Percentiles rank a stretch among this genome's conserved stretches.
These are phyloP conservation scores for Pisolithus microcarpus DNA, from an alignment of 768 basidiomycete species.

Conservation along the genomic window DNA sequence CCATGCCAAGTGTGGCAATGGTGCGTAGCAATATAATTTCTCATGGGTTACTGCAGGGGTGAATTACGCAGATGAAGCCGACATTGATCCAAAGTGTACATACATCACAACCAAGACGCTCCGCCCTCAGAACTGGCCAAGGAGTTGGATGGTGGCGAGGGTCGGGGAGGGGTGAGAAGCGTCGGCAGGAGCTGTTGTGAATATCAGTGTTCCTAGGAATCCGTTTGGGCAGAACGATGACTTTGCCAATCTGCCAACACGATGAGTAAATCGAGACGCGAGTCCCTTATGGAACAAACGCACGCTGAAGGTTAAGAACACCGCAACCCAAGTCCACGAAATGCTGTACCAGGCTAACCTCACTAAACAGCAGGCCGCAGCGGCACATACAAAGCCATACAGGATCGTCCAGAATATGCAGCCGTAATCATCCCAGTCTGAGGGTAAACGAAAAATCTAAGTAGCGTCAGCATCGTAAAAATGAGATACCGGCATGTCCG, in stretches of 20 bases:
- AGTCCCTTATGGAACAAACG: background rate
- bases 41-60: too few species aligned
- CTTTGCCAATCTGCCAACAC: background rate
- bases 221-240: background rate
- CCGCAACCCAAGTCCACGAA: background rate
- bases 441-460: background rate
- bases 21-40: too few species aligned
- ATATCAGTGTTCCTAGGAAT: background rate
- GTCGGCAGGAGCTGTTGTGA: too few species aligned
- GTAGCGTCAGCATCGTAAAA: background rate
- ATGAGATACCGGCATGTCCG: background rate
- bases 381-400: background rate
- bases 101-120: too few species aligned
- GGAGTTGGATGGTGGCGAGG: too few species aligned
- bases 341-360: background rate
- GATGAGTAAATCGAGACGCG: background rate
- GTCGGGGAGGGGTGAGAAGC: too few species aligned
- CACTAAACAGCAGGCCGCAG: background rate
- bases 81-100: too few species aligned
- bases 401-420: background rate
- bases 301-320: background rate
- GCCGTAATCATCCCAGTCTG: background rate
- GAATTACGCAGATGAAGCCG: too few species aligned
- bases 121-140: too few species aligned
- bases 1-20: too few species aligned